phyloP scores from a whole-genome alignment of 768 basidiomycete species.

The Phlebiopsis flavidoalba region DNA sequence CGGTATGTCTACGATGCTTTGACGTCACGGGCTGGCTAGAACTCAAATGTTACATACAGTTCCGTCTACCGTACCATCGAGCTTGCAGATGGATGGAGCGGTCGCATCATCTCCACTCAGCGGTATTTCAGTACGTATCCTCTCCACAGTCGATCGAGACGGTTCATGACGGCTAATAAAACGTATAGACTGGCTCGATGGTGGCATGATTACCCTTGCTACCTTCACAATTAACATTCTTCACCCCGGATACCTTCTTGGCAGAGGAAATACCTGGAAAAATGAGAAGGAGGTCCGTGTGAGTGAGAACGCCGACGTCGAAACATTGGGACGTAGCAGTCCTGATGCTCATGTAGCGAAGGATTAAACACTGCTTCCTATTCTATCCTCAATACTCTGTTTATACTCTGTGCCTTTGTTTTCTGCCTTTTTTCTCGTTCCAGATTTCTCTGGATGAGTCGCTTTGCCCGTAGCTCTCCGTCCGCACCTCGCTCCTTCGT shows the following conservation, averaged over 20 bases:
- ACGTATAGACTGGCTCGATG: conserved; percentile 26
- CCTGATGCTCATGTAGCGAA: neutral
- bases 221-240: conserved; percentile 29
- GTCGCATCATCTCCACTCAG: conserved; percentile 44
- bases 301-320: neutral
- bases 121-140: conserved; percentile 37
- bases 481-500: neutral
- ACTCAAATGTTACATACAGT: conserved; percentile 20
- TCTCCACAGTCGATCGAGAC: neutral
- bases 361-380: neutral
- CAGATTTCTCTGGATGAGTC: neutral
- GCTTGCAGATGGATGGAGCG: conserved; percentile 46
- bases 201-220: conserved; percentile 28
- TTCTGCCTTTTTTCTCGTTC: neutral
- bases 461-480: neutral
- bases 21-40: neutral
- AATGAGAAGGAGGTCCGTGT: neutral
- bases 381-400: too few relatives aligned
- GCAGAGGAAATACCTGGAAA: conserved; percentile 3
- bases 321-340: neutral
- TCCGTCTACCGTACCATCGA: conserved; percentile 47
- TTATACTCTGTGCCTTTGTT: neutral
- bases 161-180: neutral
- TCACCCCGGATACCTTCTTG: conserved; percentile 29
- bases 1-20: conserved; percentile 16